Evolutionary conservation across 768 basidiomycete genomes (phyloP).

Genomic region (Pleurotus djamor): DNA sequence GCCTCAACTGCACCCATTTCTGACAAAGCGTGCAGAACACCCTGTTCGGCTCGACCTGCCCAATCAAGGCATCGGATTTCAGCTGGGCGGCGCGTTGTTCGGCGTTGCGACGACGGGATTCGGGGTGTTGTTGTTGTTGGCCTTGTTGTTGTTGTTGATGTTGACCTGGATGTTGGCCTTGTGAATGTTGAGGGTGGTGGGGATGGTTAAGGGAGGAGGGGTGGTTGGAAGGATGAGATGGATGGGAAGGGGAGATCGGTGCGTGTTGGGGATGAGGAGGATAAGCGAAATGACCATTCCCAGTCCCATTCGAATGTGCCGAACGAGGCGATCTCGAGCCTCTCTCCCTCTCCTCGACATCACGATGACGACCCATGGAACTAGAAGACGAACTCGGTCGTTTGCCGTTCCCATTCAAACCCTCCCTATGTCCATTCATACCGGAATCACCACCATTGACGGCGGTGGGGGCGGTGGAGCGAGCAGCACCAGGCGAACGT

Average conservation of each 20-base stretch:
- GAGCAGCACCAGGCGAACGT: no score
- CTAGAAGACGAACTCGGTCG: no score
- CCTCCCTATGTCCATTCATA: no score
- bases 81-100: constrained; percentile 77
- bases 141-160: constrained; percentile 48
- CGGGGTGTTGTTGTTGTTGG: constrained; percentile 55
- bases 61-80: constrained; percentile 61
- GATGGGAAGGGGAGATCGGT: constrained; percentile 18
- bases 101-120: constrained; percentile 72
- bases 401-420: no score
- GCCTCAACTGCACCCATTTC: constrained; percentile 82
- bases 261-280: constrained; percentile 23
- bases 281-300: background rate
- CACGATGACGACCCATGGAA: background rate
- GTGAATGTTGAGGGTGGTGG: constrained; percentile 20
- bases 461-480: no score
- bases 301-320: background rate
- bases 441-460: no score
- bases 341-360: background rate
- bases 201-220: constrained; percentile 8
- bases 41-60: constrained; percentile 68
- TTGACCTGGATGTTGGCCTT: constrained; percentile 44
- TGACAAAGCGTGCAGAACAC: constrained; percentile 75
- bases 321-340: background rate
- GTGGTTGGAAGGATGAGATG: constrained; percentile 4